A percentile compares a stretch with the other conserved stretches of the same genome.
Conservation (phyloP, 2,329 filamentous ascomycete species). For the Fusarium pseudonygamai region DNA sequence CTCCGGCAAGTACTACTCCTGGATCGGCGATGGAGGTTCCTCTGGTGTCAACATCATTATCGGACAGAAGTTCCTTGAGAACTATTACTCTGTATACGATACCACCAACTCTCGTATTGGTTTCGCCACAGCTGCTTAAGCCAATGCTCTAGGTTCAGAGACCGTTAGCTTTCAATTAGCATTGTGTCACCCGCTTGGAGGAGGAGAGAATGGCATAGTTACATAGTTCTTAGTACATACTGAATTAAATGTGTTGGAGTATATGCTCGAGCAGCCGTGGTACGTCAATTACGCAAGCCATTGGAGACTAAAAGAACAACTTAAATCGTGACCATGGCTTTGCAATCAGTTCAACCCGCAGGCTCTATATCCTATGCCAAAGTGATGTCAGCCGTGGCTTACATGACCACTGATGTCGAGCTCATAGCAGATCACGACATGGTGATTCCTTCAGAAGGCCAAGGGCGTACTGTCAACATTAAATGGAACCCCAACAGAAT, state of each 20-base stretch:
- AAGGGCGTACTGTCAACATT: rapidly evolving
- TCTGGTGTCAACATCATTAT: background rate
- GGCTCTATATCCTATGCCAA: no score
- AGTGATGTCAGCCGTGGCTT: no score
- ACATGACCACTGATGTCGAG: no score
- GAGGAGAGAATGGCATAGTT: no score
- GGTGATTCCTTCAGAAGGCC: no score
- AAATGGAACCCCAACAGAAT: no score
- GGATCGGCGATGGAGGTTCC: background rate
- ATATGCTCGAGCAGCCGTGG: background rate
- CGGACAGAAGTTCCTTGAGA: conserved; percentile 3
- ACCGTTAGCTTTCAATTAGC: rapidly evolving
- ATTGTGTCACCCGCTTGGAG: no score
- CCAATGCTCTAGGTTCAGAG: rapidly evolving
- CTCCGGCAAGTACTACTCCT: background rate
- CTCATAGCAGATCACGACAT: no score
- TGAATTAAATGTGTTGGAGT: rapidly evolving
- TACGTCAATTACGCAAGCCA: no score
- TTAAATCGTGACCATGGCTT: no score
- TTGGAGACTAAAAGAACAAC: no score
- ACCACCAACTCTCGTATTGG: conserved; percentile 1
- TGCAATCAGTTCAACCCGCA: no score
- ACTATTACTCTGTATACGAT: background rate
- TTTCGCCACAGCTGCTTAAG: background rate
- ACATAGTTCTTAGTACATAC: background rate